A percentile compares a stretch with the other conserved stretches of the same genome.
These are phyloP conservation scores for Fusarium pseudoanthophilum DNA, from an alignment of 2,329 filamentous ascomycete genomes.

Conservation along the genomic window DNA sequence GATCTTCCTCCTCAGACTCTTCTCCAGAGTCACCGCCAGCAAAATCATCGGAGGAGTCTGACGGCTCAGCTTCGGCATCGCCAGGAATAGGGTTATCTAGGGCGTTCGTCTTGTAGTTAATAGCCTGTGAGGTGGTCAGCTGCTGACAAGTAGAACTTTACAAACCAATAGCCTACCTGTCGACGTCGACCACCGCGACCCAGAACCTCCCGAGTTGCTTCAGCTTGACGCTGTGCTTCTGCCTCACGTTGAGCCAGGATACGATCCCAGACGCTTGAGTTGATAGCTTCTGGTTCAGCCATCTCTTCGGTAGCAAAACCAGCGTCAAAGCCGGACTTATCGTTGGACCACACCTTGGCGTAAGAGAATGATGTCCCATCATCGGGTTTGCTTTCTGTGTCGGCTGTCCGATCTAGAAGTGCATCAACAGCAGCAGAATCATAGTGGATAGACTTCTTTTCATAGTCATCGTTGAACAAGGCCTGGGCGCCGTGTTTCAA, in stretches of 20 bases:
- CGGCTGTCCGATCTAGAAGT: constrained; percentile 85
- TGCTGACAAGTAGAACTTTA: background rate
- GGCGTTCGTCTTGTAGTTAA: constrained; percentile 50
- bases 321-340: constrained; percentile 74
- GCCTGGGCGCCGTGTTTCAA: constrained; percentile 88
- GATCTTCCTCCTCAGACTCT: constrained; percentile 39
- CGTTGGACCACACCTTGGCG: constrained; percentile 91
- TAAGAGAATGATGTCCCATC: constrained; percentile 89
- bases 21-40: constrained; percentile 49
- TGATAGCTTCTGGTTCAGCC: constrained; percentile 65
- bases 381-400: constrained; percentile 76
- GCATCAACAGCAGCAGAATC: constrained; percentile 86
- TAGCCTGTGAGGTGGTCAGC: constrained; percentile 44
- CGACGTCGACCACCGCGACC: constrained; percentile 85
- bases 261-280: constrained; percentile 84
- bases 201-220: constrained; percentile 75
- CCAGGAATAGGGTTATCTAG: constrained; percentile 39
- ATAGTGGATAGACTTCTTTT: constrained; percentile 80
- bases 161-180: constrained; percentile 43
- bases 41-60: constrained; percentile 51
- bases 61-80: constrained; percentile 43
- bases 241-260: constrained; percentile 87
- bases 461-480: constrained; percentile 80
- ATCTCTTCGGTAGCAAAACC: constrained; percentile 64
- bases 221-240: constrained; percentile 78